Percentiles rank a stretch among this genome's conserved stretches.
Conservation (phyloP, 2,329 filamentous ascomycete genomes). For the Trichoderma aggressivum region DNA sequence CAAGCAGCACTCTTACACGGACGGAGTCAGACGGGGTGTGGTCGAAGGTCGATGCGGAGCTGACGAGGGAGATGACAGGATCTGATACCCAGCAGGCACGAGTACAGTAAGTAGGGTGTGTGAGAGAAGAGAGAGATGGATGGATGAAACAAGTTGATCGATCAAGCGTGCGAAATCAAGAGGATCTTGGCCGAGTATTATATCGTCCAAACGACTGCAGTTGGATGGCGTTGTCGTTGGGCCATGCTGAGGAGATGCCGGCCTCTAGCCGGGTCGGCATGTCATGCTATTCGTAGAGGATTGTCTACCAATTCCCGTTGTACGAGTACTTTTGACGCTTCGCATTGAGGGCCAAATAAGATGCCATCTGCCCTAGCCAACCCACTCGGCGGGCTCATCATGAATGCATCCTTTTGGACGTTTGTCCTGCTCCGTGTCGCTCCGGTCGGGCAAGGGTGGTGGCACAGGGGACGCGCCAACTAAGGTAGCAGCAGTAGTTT, state of each 20-base stretch:
- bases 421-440: neutral
- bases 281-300: neutral
- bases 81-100: neutral
- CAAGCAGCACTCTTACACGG: neutral
- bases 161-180: neutral
- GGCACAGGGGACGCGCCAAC: conserved; percentile 6
- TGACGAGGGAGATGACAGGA: neutral
- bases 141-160: neutral
- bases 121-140: neutral
- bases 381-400: neutral
- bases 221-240: conserved; percentile 13
- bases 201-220: neutral
- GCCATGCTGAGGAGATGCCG: conserved; percentile 1
- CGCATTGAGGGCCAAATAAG: neutral
- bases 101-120: neutral
- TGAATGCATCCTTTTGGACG: neutral
- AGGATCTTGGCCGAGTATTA: conserved; percentile 3
- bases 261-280: neutral
- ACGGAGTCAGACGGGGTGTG: neutral
- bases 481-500: neutral
- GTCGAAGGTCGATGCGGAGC: neutral
- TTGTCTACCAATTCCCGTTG: neutral
- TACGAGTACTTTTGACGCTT: neutral
- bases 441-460: conserved; percentile 4
- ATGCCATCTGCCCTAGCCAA: neutral